Evolutionary conservation across 768 basidiomycete genomes (phyloP).

Genomic region (Suillus ampliporus): DNA sequence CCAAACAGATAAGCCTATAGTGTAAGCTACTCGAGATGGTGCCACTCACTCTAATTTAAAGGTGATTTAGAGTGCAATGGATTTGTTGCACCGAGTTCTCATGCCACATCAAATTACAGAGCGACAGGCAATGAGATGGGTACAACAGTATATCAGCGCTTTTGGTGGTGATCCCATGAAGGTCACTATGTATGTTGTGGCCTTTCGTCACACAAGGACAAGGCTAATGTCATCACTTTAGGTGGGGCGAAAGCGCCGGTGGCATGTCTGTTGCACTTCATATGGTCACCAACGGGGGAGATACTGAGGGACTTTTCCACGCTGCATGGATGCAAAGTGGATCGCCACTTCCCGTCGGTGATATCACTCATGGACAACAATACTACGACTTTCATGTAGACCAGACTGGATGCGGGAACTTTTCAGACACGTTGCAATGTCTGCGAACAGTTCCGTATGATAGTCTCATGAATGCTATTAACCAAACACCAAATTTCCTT

Average conservation of each 20-base stretch:
- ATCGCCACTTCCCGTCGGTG: slow-evolving; percentile 49
- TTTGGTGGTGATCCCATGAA: slow-evolving; percentile 71
- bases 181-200: slow-evolving; percentile 56
- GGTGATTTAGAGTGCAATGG: too few species aligned
- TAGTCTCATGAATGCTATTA: slow-evolving; percentile 44
- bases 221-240: slow-evolving; percentile 37
- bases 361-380: slow-evolving; percentile 47
- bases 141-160: slow-evolving; percentile 64
- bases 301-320: slow-evolving; percentile 52
- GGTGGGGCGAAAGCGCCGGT: slow-evolving; percentile 64
- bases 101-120: slow-evolving; percentile 39
- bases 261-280: slow-evolving; percentile 59
- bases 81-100: neutral
- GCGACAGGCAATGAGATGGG: slow-evolving; percentile 64
- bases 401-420: slow-evolving; percentile 46
- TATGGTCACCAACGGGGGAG: slow-evolving; percentile 52
- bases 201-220: neutral
- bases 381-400: slow-evolving; percentile 50
- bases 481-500: slow-evolving; percentile 46
- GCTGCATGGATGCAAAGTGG: slow-evolving; percentile 59
- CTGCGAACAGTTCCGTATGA: slow-evolving; percentile 45
- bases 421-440: slow-evolving; percentile 47
- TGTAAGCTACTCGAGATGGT: too few species aligned
- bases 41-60: too few species aligned
- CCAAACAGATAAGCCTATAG: too few species aligned